Percentiles rank a stretch among this genome's conserved stretches.
These are phyloP conservation scores for Chaetomiaceae sp. DNA, from an alignment of 2,329 filamentous ascomycete genomes.

Conservation along the genomic window DNA sequence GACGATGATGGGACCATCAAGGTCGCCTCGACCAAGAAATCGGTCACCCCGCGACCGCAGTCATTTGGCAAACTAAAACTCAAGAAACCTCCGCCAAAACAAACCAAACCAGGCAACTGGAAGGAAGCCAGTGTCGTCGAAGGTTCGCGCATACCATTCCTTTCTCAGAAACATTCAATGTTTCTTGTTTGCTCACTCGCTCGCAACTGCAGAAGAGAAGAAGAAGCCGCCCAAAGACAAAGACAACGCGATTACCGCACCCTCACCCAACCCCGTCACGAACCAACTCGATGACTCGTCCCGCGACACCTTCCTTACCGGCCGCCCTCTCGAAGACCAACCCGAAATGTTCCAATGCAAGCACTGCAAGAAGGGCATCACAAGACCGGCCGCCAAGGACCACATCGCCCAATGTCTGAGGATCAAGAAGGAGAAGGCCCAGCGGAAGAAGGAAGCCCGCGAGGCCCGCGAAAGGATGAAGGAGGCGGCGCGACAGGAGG, in stretches of 20 bases:
- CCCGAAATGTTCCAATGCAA: constrained; percentile 83
- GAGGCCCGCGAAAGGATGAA: constrained; percentile 64
- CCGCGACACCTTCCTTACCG: constrained; percentile 74
- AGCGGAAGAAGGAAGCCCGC: constrained; percentile 69
- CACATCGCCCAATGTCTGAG: constrained; percentile 82
- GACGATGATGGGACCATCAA: constrained; percentile 58
- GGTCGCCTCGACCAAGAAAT: constrained; percentile 52
- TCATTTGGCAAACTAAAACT: constrained; percentile 52
- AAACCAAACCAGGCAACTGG: constrained; percentile 66
- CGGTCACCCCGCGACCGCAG: constrained; percentile 33
- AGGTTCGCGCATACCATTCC: constrained; percentile 32
- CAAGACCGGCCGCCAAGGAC: constrained; percentile 67
- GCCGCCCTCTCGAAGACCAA: constrained; percentile 73
- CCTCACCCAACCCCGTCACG: constrained; percentile 52
- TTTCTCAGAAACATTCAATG: too few species aligned
- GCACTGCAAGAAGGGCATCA: constrained; percentile 85
- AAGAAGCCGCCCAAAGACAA: constrained; percentile 48
- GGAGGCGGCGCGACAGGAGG: constrained; percentile 55
- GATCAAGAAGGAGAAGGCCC: constrained; percentile 76
- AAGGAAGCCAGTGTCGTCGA: constrained; percentile 60
- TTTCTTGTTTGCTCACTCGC: background rate
- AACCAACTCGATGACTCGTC: constrained; percentile 71
- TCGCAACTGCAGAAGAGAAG: constrained; percentile 45
- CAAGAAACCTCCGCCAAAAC: constrained; percentile 58
- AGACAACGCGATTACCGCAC: constrained; percentile 38